These are phyloP conservation scores for Pulveroboletus sp. DNA, from an alignment of 768 basidiomycete genomes.

Conservation along the genomic window DNA sequence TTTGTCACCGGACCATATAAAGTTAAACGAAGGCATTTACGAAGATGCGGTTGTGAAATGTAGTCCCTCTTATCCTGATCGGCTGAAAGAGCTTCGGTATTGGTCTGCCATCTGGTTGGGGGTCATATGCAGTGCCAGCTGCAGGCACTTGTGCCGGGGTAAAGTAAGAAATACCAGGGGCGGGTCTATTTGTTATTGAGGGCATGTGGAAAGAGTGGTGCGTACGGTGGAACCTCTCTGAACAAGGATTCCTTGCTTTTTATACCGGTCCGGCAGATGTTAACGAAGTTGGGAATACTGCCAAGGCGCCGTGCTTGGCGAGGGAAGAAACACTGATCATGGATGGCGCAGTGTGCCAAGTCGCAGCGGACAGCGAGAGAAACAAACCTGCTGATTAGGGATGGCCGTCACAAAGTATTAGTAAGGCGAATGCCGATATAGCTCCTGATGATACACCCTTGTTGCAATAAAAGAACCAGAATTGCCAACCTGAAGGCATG, in stretches of 20 bases:
- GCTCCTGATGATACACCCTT: no score
- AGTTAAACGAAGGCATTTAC: conserved; percentile 28
- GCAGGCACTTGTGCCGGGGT: conserved; percentile 43
- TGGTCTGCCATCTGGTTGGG: conserved; percentile 36
- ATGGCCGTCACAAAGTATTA: no score
- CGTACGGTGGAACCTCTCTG: background rate
- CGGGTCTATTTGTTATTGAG: conserved; percentile 33
- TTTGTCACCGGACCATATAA: background rate
- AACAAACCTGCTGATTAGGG: no score
- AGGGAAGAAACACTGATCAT: background rate
- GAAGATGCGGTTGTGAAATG: conserved; percentile 52
- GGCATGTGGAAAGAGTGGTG: background rate
- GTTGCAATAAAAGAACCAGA: no score
- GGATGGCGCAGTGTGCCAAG: no score
- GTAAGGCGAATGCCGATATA: no score
- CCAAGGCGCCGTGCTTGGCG: background rate
- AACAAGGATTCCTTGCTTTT: background rate
- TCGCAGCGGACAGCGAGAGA: no score
- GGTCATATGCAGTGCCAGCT: conserved; percentile 41
- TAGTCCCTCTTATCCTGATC: conserved; percentile 47
- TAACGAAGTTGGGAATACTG: background rate
- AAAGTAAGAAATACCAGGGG: conserved; percentile 41
- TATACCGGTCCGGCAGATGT: background rate
- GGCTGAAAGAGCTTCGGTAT: conserved; percentile 50
- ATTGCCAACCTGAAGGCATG: no score